phyloP scores from a whole-genome alignment of 805 yeast genomes.

The Suhomyces sp. region DNA sequence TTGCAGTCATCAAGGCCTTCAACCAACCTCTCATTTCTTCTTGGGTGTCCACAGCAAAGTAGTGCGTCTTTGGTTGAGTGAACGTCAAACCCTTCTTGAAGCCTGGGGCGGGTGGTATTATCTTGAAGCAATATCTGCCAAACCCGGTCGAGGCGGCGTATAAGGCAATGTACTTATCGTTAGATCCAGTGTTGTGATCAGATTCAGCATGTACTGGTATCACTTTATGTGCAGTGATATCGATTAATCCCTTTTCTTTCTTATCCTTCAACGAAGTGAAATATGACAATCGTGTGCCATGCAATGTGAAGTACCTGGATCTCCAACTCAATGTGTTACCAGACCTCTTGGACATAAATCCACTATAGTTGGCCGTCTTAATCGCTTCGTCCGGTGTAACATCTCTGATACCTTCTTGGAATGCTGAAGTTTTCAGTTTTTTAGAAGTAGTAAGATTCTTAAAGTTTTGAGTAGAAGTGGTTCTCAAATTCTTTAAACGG shows the following conservation, averaged over 20 bases:
- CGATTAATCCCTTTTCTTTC: slow-evolving; percentile 88
- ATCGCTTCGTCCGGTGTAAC: slow-evolving; percentile 77
- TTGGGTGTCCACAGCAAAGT: slow-evolving; percentile 87
- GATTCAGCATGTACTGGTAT: slow-evolving; percentile 54
- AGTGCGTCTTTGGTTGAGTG: slow-evolving; percentile 94
- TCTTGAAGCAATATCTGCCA: slow-evolving; percentile 89
- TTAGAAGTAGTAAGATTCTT: slow-evolving; percentile 43
- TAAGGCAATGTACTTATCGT: slow-evolving; percentile 79
- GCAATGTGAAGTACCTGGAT: slow-evolving; percentile 77
- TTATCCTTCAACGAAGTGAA: slow-evolving; percentile 75
- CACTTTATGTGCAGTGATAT: slow-evolving; percentile 91
- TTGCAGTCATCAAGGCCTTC: slow-evolving; percentile 91
- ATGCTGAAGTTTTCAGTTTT: slow-evolving; percentile 73
- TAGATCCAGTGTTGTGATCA: slow-evolving; percentile 53
- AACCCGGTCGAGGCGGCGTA: slow-evolving; percentile 93
- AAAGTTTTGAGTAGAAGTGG: slow-evolving; percentile 52
- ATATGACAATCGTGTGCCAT: slow-evolving; percentile 90
- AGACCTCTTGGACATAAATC: slow-evolving; percentile 91
- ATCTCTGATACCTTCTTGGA: slow-evolving; percentile 80
- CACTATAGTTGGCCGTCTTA: slow-evolving; percentile 71
- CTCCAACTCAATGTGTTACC: slow-evolving; percentile 90
- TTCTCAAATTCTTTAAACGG: slow-evolving; percentile 50
- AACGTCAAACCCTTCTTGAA: slow-evolving; percentile 91
- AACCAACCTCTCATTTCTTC: slow-evolving; percentile 96
- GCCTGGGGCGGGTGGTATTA: slow-evolving; percentile 97